phyloP scores from a whole-genome alignment of 768 basidiomycete species.

The Boletus tomentosulus region DNA sequence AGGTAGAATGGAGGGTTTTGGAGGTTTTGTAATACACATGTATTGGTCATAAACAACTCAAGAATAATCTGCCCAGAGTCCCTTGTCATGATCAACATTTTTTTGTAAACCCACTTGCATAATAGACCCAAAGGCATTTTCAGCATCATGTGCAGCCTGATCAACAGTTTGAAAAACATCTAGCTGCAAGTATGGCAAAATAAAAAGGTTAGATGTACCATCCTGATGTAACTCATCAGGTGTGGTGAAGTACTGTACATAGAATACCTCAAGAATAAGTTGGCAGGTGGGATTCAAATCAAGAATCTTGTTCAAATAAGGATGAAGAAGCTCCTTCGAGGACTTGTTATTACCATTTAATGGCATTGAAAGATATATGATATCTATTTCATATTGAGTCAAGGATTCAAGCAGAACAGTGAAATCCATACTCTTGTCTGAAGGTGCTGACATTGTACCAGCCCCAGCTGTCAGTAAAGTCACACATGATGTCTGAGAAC shows the following conservation, averaged over 20 bases:
- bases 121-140: constrained; percentile 50
- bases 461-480: constrained; percentile 68
- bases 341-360: constrained; percentile 24
- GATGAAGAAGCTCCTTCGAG: constrained; percentile 40
- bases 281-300: constrained; percentile 15
- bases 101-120: neutral
- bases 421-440: constrained; percentile 50
- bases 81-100: neutral
- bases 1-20: too few species aligned
- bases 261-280: constrained; percentile 50
- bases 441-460: constrained; percentile 69
- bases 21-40: too few species aligned
- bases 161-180: constrained; percentile 54
- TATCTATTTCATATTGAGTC: constrained; percentile 37
- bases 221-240: neutral
- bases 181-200: constrained; percentile 26
- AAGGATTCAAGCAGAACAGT: neutral
- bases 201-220: constrained; percentile 6
- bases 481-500: constrained; percentile 48
- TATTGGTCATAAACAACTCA: neutral
- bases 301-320: constrained; percentile 55
- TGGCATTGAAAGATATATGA: constrained; percentile 57
- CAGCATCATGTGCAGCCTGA: constrained; percentile 51
- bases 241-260: constrained; percentile 40
- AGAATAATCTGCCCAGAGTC: constrained; percentile 10